A percentile compares a stretch with the other conserved stretches of the same genome.
Evolutionary conservation across 2,329 filamentous ascomycete genomes (phyloP).

Genomic region (Fonsecaea erecta): DNA sequence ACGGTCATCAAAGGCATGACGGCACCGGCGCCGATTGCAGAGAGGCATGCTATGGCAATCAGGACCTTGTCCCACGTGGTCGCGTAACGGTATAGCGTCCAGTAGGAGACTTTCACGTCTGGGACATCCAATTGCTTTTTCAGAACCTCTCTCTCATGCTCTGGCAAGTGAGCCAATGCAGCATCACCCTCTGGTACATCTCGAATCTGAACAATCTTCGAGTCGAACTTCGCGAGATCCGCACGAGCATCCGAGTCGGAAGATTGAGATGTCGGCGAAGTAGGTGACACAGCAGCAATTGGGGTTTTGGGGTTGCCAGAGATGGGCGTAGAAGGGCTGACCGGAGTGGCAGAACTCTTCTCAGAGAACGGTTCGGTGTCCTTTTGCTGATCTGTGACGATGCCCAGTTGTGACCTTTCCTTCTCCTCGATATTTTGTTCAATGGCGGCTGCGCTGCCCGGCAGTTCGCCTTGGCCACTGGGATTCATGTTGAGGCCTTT

Average conservation of each 20-base stretch:
- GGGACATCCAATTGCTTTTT: slow-evolving; percentile 70
- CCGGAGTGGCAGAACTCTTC: slow-evolving; percentile 10
- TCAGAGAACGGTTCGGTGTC: slow-evolving; percentile 20
- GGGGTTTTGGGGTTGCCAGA: slow-evolving; percentile 21
- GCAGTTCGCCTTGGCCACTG: slow-evolving; percentile 31
- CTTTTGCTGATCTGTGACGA: slow-evolving; percentile 33
- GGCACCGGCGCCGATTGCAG: slow-evolving; percentile 73
- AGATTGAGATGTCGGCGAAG: slow-evolving; percentile 25
- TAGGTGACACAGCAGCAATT: slow-evolving; percentile 9
- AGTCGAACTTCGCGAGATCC: slow-evolving; percentile 36
- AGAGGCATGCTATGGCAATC: slow-evolving; percentile 64
- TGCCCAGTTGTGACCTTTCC: slow-evolving; percentile 29
- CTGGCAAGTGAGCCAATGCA: slow-evolving; percentile 66
- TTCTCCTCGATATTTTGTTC: slow-evolving; percentile 37
- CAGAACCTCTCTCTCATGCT: slow-evolving; percentile 69
- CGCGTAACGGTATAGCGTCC: slow-evolving; percentile 72
- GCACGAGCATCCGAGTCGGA: slow-evolving; percentile 28
- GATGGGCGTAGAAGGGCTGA: slow-evolving; percentile 16
- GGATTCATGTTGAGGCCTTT: slow-evolving; percentile 32
- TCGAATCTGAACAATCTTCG: slow-evolving; percentile 36
- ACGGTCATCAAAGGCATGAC: slow-evolving; percentile 78
- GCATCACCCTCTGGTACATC: slow-evolving; percentile 52
- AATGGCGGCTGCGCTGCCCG: slow-evolving; percentile 26
- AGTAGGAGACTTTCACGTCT: slow-evolving; percentile 66
- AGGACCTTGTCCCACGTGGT: slow-evolving; percentile 68